Evolutionary conservation across 1,284 basidiomycete species (phyloP), one percentile per base, ranked within the genome.

Genomic region (Blastosporella zonata): DNA sequence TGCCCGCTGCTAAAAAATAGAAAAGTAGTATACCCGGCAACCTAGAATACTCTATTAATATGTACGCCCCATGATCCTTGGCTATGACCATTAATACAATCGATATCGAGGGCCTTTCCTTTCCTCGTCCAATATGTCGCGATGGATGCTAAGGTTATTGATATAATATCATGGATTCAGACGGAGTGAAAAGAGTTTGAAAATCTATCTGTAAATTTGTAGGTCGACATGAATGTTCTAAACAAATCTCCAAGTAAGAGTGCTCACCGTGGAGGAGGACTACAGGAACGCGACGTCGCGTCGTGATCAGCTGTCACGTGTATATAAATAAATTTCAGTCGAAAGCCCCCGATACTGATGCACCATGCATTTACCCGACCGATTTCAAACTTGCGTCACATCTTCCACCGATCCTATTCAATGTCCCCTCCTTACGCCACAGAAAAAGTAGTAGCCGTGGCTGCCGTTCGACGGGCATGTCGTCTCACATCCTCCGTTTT

Each of bases 381-480:
- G 21, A 34, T 52, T 48, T 43, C 55, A n/a, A n/a, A n/a, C n/a
- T n/a, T n/a, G 37, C 46, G 47, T 50, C 27, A 45, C 22, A 49
- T 50, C 43, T 15, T 50, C 37, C 49, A 45, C 42, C 54, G 49
- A 52, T 56, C 41, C n/a, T 55, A 42, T 33, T 50, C 39, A 23
- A 71, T 71, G 69, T 69, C 68, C 6, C 52, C 63, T 17, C 43
- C 61, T 36, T 68, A 66, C 46, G 51, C 60, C 6, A 55, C 61
- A 37, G 69, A 71, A 56, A 63, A 67, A 52, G 73, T 82, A 58
- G 76, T 96, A 44, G 95, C 93, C 5, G 72, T 98, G 49, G 79
- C 86, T n/a, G 93, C 96, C 1, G 96, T 99, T 31, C 79, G 90
- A 20, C 74, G 94, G 36, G 96, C 95, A 7, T 96, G 90, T 63